Evolutionary conservation across 1,284 basidiomycete genomes (phyloP).

Genomic region (Tausonia pullulans): DNA sequence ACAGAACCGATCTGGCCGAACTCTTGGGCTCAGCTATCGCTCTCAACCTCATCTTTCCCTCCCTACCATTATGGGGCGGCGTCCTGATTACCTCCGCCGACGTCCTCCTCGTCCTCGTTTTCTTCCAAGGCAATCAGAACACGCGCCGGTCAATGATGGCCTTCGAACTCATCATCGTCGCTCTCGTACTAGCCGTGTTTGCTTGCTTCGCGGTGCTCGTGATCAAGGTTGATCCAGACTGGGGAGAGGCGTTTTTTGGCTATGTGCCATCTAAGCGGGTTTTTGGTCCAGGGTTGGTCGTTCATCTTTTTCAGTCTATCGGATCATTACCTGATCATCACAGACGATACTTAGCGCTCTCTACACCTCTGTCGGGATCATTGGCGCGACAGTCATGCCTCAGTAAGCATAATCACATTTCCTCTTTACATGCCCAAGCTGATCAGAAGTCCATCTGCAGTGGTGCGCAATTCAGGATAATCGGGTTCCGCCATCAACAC

Average conservation of each 20-base stretch:
- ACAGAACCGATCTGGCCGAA: conserved; percentile 44
- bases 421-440: no score
- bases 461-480: no score
- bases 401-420: background rate
- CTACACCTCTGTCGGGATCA: conserved; percentile 58
- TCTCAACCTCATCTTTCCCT: conserved; percentile 43
- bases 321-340: conserved; percentile 18
- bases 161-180: conserved; percentile 57
- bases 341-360: conserved; percentile 31
- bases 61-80: conserved; percentile 10
- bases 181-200: conserved; percentile 11
- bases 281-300: conserved; percentile 41
- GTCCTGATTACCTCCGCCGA: conserved; percentile 20
- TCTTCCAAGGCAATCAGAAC: conserved; percentile 24
- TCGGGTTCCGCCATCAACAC: no score
- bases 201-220: conserved; percentile 12
- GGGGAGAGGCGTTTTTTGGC: conserved; percentile 72
- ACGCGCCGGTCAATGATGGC: conserved; percentile 38
- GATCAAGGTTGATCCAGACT: conserved; percentile 44
- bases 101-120: conserved; percentile 13
- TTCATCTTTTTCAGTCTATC: no score
- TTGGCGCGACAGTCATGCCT: conserved; percentile 29
- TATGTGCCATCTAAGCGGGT: conserved; percentile 61
- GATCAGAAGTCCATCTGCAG: background rate
- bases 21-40: conserved; percentile 71